Base-by-base conservation (phyloP, 2,329 filamentous ascomycete species). In the Sphaerostilbella broomeana region DNA sequence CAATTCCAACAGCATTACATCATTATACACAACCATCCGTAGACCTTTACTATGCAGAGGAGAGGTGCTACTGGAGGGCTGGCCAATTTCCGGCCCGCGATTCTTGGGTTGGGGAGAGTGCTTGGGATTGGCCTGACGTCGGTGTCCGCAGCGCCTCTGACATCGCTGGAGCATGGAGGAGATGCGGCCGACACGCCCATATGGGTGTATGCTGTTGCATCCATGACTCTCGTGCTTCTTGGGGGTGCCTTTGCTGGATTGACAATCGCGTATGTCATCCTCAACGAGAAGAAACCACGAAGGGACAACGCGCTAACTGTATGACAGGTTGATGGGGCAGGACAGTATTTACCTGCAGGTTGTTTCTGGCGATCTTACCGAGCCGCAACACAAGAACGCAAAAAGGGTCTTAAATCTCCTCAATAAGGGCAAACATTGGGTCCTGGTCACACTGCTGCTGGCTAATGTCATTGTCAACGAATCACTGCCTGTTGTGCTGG, bases 391-490 rank as follows among this genome's bases (percentile, higher is more conserved):
- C 55, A 86, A 80, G 57, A 87, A 95, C 57, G 92, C 92, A 1
- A 77, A 75, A 41, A 82, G 79, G 48, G 92, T 98, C 9, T 73
- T 92, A 51, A 73, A 79, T 29, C 69, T 98, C 19, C 67, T 98
- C 40, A 79, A 86, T 48, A 84, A 77, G 53, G 92, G 92, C 53
- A 98, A 98, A 62, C 92, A 98, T 63, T 98, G 92, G 92, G 90
- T 98, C 15, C 70, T 98, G 42, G 92, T 98, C 38, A 97, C 92
- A 3, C 68, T 98, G 18, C 75, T 98, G 6, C 70, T 98, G 40
- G 88, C 88, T 61, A 98, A 98, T 61, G 92, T 98, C 57, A 94
- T 98, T 54, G 94, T 94, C 49, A 97, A 98, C 62, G 92, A 97
- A 65, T 94, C 90, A 3, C 71, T 95, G 11, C 92, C 92, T 19